Evolutionary conservation across 2,329 filamentous ascomycete species (phyloP), one percentile per base, ranked within the genome.

Genomic region (Pseudocercospora vitis): DNA sequence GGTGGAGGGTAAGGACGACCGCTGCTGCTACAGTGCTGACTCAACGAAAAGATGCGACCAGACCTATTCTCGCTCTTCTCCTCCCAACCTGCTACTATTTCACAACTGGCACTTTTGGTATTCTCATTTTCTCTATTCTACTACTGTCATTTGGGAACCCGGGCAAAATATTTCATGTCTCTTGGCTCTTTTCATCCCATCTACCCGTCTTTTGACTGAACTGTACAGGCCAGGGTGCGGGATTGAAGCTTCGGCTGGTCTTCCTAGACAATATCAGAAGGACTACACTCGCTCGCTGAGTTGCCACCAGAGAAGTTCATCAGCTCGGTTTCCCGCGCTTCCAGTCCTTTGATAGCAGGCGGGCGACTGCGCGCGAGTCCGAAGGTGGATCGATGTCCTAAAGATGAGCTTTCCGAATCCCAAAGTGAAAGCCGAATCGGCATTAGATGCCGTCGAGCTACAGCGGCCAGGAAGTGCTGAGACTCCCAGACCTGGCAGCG

Each of bases 321-420:
- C n/a, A n/a, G n/a, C n/a, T n/a, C n/a, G 16, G 21, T 37, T 18
- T 37, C 16, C 21, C 33, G 16, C 33, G 33, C 14, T 9, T 37
- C 33, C n/a, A n/a, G 37, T 21, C 37, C 4, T 21, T 26, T 21
- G 4, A 5, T 19, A 42, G 19, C 9, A 4, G 12, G 19, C 37
- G 11, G 24, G 19, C 14, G 9, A 8, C 29, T 39, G 23, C n/a
- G 21, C 31, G 50, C 21, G 7, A 33, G 21, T 39, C 42, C 16
- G 23, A 12, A 46, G 29, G 33, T 35, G 39, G 42, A 33, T 26
- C 40, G 11, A 59, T 56, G 44, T 18, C 47, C 18, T 14, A 52
- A 59, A n/a, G 19, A 63, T 63, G 61, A 57, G 54, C 46, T 50
- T 56, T 26, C 45, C 55, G n/a, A 9, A 28, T 18, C 35, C 59